Conservation (phyloP, 768 basidiomycete species). For the Boletus eberwhitei region DNA sequence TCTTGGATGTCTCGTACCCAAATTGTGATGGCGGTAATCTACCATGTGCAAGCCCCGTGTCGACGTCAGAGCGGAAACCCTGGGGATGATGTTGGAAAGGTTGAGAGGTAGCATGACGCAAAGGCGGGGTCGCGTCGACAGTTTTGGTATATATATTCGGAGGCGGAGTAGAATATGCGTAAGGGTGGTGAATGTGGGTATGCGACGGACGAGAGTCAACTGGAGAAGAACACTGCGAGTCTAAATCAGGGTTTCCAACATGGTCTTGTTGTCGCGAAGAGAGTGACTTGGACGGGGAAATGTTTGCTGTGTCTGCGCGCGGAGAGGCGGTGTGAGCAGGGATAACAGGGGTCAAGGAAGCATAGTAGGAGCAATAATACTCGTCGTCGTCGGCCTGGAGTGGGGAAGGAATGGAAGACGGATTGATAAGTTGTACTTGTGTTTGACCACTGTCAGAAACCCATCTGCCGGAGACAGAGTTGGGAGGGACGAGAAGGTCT, state of each 20-base stretch:
- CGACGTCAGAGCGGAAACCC: background rate
- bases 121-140: background rate
- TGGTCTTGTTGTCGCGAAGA: conserved; percentile 17
- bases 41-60: background rate
- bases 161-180: conserved; percentile 41
- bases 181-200: conserved; percentile 44
- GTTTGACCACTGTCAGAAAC: conserved; percentile 3
- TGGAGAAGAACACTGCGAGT: conserved; percentile 18
- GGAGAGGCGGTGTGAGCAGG: conserved; percentile 13
- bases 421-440: conserved; percentile 10
- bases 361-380: conserved; percentile 51
- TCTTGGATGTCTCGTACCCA: background rate
- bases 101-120: conserved; percentile 24
- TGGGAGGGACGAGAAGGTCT: conserved; percentile 1
- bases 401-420: conserved; percentile 16
- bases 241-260: conserved; percentile 15
- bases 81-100: conserved; percentile 21
- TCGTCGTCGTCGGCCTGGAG: conserved; percentile 39
- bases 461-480: conserved; percentile 19
- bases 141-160: conserved; percentile 4
- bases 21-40: conserved; percentile 5
- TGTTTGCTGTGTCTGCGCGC: conserved; percentile 8
- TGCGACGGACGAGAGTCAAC: conserved; percentile 16
- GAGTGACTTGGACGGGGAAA: conserved; percentile 14
- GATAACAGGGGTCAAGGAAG: conserved; percentile 29